phyloP scores from a whole-genome alignment of 2,329 filamentous ascomycete species.

The Nannizziopsis barbatae region DNA sequence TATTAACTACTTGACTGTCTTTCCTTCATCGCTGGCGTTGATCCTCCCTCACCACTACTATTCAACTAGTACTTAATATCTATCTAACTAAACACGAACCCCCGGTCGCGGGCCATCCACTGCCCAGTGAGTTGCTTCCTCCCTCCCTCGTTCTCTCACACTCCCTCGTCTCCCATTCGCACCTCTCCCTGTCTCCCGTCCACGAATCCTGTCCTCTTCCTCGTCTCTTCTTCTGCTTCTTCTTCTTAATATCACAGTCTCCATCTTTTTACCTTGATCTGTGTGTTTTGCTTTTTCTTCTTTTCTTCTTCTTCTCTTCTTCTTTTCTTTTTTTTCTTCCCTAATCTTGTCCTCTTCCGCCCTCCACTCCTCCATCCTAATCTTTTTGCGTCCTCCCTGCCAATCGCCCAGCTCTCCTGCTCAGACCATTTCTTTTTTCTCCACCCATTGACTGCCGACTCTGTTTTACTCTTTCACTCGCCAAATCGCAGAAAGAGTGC shows the following conservation, averaged over 20 bases:
- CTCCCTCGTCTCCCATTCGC: background rate
- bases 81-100: background rate
- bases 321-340: conserved; percentile 8
- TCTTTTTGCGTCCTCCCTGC: conserved; percentile 6
- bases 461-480: too few relatives aligned
- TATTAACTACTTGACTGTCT: too few relatives aligned
- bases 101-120: background rate
- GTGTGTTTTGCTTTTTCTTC: conserved; percentile 20
- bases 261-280: background rate
- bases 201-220: background rate
- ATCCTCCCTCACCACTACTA: too few relatives aligned
- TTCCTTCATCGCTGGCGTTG: conserved; percentile 6
- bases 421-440: background rate
- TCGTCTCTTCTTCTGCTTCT: background rate
- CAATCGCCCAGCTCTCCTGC: background rate
- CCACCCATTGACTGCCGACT: background rate
- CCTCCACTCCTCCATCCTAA: conserved; percentile 2
- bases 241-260: background rate
- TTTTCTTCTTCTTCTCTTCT: conserved; percentile 19
- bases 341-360: background rate
- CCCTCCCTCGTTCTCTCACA: background rate
- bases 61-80: background rate
- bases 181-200: too few relatives aligned
- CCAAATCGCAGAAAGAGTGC: too few relatives aligned
- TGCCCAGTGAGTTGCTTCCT: background rate